A percentile compares a stretch with the other conserved stretches of the same genome.
These are phyloP conservation scores for Annulohypoxylon moriforme DNA, from an alignment of 495 filamentous ascomycete genomes.

Conservation along the genomic window DNA sequence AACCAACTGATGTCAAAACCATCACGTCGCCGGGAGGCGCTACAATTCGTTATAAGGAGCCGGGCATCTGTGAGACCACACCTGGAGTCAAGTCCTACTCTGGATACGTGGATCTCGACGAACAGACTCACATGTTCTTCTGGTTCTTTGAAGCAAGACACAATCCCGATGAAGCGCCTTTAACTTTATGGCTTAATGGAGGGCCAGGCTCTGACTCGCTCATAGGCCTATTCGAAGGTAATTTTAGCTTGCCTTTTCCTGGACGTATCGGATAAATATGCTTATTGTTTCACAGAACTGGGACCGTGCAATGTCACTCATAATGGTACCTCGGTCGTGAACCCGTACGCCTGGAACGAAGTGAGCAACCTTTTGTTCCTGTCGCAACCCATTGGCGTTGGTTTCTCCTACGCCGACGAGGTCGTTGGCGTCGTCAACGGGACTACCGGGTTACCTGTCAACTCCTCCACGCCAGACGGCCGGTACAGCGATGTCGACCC, in stretches of 20 bases:
- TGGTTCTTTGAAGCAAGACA: slow-evolving; percentile 76
- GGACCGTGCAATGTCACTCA: slow-evolving; percentile 69
- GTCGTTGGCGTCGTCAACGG: slow-evolving; percentile 45
- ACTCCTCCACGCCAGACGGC: slow-evolving; percentile 42
- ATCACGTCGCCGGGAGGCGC: slow-evolving; percentile 68
- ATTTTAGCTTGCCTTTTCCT: slow-evolving; percentile 10
- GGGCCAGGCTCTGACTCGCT: slow-evolving; percentile 68
- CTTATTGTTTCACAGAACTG: slow-evolving; percentile 56
- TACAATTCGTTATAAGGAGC: slow-evolving; percentile 64
- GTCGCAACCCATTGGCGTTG: slow-evolving; percentile 71
- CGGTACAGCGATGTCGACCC: slow-evolving; percentile 49
- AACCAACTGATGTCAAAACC: slow-evolving; percentile 66
- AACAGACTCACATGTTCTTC: slow-evolving; percentile 75
- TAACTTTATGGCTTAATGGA: slow-evolving; percentile 71
- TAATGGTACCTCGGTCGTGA: slow-evolving; percentile 62
- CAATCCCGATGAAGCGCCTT: slow-evolving; percentile 64
- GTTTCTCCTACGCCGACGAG: slow-evolving; percentile 65
- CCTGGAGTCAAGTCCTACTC: slow-evolving; percentile 49
- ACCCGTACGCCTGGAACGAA: slow-evolving; percentile 73
- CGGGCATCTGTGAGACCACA: slow-evolving; percentile 54
- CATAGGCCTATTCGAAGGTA: slow-evolving; percentile 72
- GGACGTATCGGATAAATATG: not conserved
- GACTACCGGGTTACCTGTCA: slow-evolving; percentile 38
- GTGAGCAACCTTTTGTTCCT: slow-evolving; percentile 74
- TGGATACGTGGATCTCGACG: slow-evolving; percentile 58